Percentiles rank a stretch among this genome's conserved stretches.
phyloP scores from a whole-genome alignment of 2,329 filamentous ascomycete species.

The Fragosphaeria purpurea region DNA sequence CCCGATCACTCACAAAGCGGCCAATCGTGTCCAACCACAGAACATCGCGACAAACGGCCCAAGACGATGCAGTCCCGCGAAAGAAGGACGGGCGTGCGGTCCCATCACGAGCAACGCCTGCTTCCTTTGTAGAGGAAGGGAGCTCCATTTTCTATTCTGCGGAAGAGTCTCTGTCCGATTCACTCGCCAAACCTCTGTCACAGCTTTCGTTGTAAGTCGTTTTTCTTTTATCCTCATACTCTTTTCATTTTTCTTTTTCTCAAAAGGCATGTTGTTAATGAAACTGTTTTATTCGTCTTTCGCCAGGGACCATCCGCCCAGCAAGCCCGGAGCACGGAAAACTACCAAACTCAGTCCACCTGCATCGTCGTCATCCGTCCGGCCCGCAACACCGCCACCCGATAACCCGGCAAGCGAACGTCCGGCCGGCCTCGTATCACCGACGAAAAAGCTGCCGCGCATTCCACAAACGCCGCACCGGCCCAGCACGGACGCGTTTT shows the following conservation, averaged over 20 bases:
- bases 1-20: not conserved
- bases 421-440: conserved; percentile 19
- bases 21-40: not conserved
- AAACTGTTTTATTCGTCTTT: not conserved
- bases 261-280: not conserved
- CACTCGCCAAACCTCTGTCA: not conserved
- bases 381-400: conserved; percentile 13
- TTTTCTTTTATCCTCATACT: too few relatives aligned
- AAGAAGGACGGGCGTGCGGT: not conserved
- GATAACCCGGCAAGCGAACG: conserved; percentile 7
- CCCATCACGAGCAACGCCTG: not conserved
- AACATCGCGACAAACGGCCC: not conserved
- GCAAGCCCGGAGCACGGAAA: not conserved
- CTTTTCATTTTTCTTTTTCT: too few relatives aligned
- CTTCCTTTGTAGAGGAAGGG: conserved; percentile 1
- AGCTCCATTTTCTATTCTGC: conserved; percentile 14
- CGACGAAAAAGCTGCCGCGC: conserved; percentile 23
- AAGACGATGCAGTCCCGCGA: not conserved
- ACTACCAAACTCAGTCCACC: not conserved
- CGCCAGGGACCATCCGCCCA: not conserved
- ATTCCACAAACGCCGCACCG: conserved; percentile 46
- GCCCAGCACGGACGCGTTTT: conserved; percentile 47
- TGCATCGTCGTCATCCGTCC: not conserved
- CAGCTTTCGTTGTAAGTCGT: conserved; percentile 3
- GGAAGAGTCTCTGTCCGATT: conserved; percentile 4